Evolutionary conservation across 2,329 filamentous ascomycete species (phyloP).

Genomic region (Dendrostoma leiphaemia): DNA sequence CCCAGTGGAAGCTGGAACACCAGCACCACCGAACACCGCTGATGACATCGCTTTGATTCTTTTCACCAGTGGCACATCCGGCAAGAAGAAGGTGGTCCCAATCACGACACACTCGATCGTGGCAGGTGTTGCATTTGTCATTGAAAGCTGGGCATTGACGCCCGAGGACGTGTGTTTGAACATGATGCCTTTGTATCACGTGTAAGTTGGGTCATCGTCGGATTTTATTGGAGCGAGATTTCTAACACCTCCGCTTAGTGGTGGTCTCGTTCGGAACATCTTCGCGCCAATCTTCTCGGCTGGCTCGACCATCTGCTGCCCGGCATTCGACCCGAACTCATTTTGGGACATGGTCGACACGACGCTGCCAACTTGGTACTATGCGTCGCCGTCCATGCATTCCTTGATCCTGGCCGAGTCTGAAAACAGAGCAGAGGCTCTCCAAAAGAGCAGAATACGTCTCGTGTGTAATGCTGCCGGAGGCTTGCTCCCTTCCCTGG

Average conservation of each 20-base stretch:
- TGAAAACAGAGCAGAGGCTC: conserved; percentile 53
- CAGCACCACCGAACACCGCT: conserved; percentile 33
- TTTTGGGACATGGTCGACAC: conserved; percentile 79
- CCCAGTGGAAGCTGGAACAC: not conserved
- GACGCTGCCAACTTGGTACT: conserved; percentile 85
- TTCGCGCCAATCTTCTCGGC: conserved; percentile 73
- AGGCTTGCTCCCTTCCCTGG: conserved; percentile 76
- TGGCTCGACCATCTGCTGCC: conserved; percentile 76
- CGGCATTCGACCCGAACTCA: conserved; percentile 75
- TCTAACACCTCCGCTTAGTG: conserved; percentile 40
- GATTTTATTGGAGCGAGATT: fast-evolving
- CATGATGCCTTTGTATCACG: conserved; percentile 59
- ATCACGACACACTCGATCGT: conserved; percentile 49
- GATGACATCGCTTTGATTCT: conserved; percentile 65
- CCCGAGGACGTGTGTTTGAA: conserved; percentile 50
- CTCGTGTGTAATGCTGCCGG: conserved; percentile 89
- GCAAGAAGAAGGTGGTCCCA: conserved; percentile 58
- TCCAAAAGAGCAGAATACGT: conserved; percentile 62
- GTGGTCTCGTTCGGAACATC: conserved; percentile 77
- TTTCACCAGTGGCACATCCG: conserved; percentile 57
- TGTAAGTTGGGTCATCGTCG: conserved; percentile 35
- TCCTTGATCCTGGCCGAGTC: conserved; percentile 80
- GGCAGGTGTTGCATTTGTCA: conserved; percentile 48
- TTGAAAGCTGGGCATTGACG: conserved; percentile 51
- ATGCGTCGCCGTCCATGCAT: conserved; percentile 89